A percentile compares a stretch with the other conserved stretches of the same genome.
Evolutionary conservation across 2,329 filamentous ascomycete genomes (phyloP).

Genomic region (Neofusicoccum kwambonambiense): DNA sequence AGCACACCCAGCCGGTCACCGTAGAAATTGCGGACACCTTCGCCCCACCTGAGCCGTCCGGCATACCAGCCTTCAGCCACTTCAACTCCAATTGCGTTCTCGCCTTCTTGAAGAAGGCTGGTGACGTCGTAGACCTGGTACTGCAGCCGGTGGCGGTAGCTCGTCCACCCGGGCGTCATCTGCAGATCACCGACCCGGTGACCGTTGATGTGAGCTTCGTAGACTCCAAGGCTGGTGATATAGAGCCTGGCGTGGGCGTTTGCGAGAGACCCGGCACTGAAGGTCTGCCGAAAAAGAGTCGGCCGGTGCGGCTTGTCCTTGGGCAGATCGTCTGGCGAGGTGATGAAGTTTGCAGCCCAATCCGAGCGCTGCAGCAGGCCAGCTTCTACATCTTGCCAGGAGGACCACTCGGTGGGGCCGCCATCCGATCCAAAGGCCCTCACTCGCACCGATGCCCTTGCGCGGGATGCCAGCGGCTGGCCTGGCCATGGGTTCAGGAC

Average conservation of each 20-base stretch:
- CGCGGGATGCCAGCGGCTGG: slow-evolving; percentile 27
- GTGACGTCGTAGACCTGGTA: slow-evolving; percentile 57
- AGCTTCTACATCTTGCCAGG: slow-evolving; percentile 30
- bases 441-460: slow-evolving; percentile 30
- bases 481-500: slow-evolving; percentile 49
- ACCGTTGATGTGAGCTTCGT: slow-evolving; percentile 24
- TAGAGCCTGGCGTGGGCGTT: slow-evolving; percentile 20
- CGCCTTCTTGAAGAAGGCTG: slow-evolving; percentile 32
- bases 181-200: slow-evolving; percentile 21
- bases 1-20: slow-evolving; percentile 43
- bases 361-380: slow-evolving; percentile 33
- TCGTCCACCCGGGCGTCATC: slow-evolving; percentile 54
- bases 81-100: slow-evolving; percentile 44
- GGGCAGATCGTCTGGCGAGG: slow-evolving; percentile 22
- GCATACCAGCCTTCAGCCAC: slow-evolving; percentile 54
- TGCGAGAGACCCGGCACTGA: neutral
- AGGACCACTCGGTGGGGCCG: slow-evolving; percentile 30
- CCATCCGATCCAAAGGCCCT: slow-evolving; percentile 24
- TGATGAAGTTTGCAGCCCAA: slow-evolving; percentile 32
- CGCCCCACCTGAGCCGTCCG: slow-evolving; percentile 39
- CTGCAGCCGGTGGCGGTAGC: slow-evolving; percentile 50
- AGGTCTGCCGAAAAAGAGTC: slow-evolving; percentile 36
- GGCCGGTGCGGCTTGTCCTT: slow-evolving; percentile 30
- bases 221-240: slow-evolving; percentile 23
- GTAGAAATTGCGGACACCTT: slow-evolving; percentile 36